These are phyloP conservation scores for Metschnikowia anglica DNA, from an alignment of 805 yeast species.

Conservation along the genomic window DNA sequence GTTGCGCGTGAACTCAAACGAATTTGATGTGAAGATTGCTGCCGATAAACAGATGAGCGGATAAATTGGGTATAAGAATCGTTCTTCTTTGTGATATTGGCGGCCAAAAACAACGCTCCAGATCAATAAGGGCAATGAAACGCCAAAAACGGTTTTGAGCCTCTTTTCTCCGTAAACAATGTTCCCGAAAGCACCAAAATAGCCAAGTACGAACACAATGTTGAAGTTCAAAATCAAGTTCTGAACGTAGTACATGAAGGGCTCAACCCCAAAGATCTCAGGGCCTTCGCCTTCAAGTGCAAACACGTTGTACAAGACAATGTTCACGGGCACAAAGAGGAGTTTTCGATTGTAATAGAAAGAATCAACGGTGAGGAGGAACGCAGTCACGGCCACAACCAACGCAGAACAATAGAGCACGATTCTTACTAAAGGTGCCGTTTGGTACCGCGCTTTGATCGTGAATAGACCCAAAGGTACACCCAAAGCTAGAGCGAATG, in stretches of 20 bases:
- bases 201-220: conserved; percentile 44
- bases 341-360: conserved; percentile 53
- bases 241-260: conserved; percentile 64
- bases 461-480: conserved; percentile 54
- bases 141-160: conserved; percentile 13
- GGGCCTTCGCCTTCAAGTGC: conserved; percentile 78
- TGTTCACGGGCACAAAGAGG: conserved; percentile 75
- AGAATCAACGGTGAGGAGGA: conserved; percentile 52
- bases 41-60: conserved; percentile 65
- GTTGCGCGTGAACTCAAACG: conserved; percentile 10
- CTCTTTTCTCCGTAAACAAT: conserved; percentile 17
- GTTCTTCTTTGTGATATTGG: conserved; percentile 92
- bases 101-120: conserved; percentile 68
- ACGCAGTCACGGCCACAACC: conserved; percentile 22
- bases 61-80: conserved; percentile 85
- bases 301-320: conserved; percentile 75
- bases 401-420: conserved; percentile 10
- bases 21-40: conserved; percentile 43
- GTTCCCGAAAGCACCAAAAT: conserved; percentile 35
- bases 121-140: conserved; percentile 48
- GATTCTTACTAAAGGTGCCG: conserved; percentile 14
- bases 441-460: conserved; percentile 15
- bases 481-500: conserved; percentile 68
- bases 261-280: conserved; percentile 85
- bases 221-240: conserved; percentile 79